Conservation (phyloP, 768 basidiomycete species). For the Phlegmacium glaucopus region DNA sequence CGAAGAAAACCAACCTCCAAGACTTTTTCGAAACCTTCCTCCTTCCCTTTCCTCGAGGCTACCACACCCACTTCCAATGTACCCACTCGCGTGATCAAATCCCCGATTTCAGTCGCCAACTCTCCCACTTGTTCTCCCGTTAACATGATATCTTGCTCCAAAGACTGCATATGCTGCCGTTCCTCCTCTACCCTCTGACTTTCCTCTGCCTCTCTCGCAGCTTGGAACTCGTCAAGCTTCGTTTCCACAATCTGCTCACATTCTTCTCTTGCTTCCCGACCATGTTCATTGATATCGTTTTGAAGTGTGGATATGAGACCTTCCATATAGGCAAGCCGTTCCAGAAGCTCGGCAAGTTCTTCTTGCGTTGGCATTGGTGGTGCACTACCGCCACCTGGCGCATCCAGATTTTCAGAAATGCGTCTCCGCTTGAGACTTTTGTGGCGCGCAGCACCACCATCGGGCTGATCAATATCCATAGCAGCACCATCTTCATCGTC, state of each 20-base stretch:
- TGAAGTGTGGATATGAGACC: slow-evolving; percentile 3
- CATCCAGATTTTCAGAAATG: background rate
- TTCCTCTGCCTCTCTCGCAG: slow-evolving; percentile 6
- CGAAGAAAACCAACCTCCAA: slow-evolving; percentile 1
- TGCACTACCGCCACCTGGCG: background rate
- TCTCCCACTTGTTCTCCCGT: slow-evolving; percentile 11
- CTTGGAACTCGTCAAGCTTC: slow-evolving; percentile 9
- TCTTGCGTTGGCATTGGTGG: slow-evolving; percentile 8
- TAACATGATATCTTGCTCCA: background rate
- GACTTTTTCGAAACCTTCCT: slow-evolving; percentile 2
- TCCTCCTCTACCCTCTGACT: background rate
- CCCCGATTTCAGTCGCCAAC: slow-evolving; percentile 11
- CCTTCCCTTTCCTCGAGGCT: slow-evolving; percentile 5
- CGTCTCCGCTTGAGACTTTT: slow-evolving; percentile 6
- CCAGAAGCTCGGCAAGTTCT: slow-evolving; percentile 9
- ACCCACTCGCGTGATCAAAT: slow-evolving; percentile 6
- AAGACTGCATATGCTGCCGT: background rate
- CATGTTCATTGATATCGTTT: slow-evolving; percentile 11
- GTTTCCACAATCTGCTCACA: slow-evolving; percentile 10
- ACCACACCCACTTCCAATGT: slow-evolving; percentile 8
- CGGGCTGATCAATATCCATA: slow-evolving; percentile 6
- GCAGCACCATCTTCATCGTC: slow-evolving; percentile 1
- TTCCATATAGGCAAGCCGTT: slow-evolving; percentile 8
- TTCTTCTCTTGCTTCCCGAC: slow-evolving; percentile 3
- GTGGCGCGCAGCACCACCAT: background rate